These are phyloP conservation scores for Colletotrichum scovillei DNA, from an alignment of 2,329 filamentous ascomycete genomes.

Conservation along the genomic window DNA sequence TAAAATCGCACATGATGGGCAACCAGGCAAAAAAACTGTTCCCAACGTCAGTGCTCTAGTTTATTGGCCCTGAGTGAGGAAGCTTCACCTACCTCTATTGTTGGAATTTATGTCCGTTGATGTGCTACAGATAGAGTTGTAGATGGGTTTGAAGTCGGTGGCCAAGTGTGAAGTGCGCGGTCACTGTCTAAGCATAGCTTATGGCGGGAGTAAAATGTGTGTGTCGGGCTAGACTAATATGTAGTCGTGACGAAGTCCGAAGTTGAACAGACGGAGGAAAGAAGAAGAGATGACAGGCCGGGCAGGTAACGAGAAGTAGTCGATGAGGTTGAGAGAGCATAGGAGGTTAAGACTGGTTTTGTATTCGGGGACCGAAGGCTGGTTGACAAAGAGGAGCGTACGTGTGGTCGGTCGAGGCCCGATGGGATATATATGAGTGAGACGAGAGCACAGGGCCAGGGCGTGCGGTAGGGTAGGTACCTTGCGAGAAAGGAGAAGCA, in stretches of 20 bases:
- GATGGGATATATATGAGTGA: constrained; percentile 35
- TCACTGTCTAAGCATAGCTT: not conserved
- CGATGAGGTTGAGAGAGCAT: not conserved
- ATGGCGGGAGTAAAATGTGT: not conserved
- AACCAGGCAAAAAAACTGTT: not conserved
- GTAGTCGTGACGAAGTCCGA: constrained; percentile 3
- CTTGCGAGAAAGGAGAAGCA: constrained; percentile 21
- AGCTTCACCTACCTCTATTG: not conserved
- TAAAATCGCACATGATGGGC: constrained; percentile 70
- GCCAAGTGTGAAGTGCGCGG: not conserved
- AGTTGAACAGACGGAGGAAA: constrained; percentile 23
- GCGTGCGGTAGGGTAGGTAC: constrained; percentile 30
- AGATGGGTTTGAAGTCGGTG: not conserved
- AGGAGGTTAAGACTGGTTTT: constrained; percentile 17
- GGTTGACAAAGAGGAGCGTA: not conserved
- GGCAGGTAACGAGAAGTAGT: not conserved
- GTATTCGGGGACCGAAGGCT: not conserved
- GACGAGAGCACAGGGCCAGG: constrained; percentile 27
- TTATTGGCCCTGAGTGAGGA: not conserved
- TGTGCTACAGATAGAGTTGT: not conserved
- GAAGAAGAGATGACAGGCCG: constrained; percentile 29
- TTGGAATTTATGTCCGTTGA: not conserved
- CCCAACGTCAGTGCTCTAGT: not conserved
- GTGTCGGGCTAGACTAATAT: not conserved
- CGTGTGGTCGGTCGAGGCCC: constrained; percentile 26